Evolutionary conservation across 179 eudicot genomes (phyloP), one percentile per base, ranked within the genome.

Genomic region (Nepenthes alata): DNA sequence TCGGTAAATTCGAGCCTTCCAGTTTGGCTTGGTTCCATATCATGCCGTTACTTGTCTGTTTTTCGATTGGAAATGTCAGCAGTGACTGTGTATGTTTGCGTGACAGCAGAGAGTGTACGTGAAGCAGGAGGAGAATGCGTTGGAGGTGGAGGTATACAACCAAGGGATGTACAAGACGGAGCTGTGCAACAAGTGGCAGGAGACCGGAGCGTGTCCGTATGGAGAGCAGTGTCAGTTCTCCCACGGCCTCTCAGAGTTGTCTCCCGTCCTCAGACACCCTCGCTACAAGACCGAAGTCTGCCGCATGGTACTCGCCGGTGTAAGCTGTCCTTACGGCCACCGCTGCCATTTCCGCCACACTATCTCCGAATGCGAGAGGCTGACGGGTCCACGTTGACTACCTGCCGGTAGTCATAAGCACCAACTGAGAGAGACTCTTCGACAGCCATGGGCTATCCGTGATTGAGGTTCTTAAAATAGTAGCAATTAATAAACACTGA

Each of bases 261-360:
- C 89, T 1, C 93, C 89, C 1, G 81, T 86, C 39, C 77, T 86
- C 57, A 67, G 93, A 57, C 93, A 86, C 67, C 93, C 86, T 0
- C 77, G 89, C 6, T 86, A 83, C 76, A 86, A 86, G 68, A 83
- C 93, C 1, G 83, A 86, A 66, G 81, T 86, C 8, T 86, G 93
- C 52, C 86, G 89, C 16, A 81, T 86, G 88, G 73, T 86, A 38
- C 75, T 79, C 38, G 53, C 81, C 14, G 86, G 88, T 0, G 71
- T 61, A 62, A 47, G 59, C 52, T 86, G 93, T 53, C 89, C 93
- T 9, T 86, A 86, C 14, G 86, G 93, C 49, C 89, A 86, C 66
- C 93, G 93, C 55, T 86, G 93, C 71, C 93, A 86, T 63, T 86
- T 86, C 45, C 85, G 86, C 59, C 93, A 86, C 67, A 65, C 88